Conservation (phyloP, 805 yeast species). For the Yarrowia hollandica region DNA sequence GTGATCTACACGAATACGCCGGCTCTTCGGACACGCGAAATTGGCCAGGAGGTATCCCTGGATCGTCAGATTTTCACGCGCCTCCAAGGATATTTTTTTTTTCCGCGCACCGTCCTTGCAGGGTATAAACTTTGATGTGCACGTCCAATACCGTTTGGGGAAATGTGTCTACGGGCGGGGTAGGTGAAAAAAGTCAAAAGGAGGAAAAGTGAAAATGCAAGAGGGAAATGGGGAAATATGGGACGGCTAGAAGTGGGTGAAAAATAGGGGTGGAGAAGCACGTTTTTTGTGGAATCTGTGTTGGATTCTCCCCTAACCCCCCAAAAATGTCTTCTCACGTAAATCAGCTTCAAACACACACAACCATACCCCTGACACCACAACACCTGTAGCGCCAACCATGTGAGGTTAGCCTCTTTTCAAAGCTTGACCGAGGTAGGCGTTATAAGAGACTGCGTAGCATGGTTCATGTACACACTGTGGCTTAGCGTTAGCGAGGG, state of each 20-base stretch:
- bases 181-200: background rate
- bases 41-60: background rate
- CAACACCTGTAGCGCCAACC: too few relatives aligned
- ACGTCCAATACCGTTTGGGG: slow-evolving; percentile 5
- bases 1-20: background rate
- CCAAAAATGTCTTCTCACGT: too few relatives aligned
- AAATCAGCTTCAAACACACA: too few relatives aligned
- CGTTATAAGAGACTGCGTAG: background rate
- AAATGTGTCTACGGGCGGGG: slow-evolving; percentile 20
- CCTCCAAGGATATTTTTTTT: background rate
- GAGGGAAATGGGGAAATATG: too few relatives aligned
- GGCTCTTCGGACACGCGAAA: too few relatives aligned
- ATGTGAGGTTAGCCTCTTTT: too few relatives aligned
- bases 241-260: too few relatives aligned
- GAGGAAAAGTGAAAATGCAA: background rate
- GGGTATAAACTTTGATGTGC: background rate
- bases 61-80: slow-evolving; percentile 23
- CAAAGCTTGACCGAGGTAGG: slow-evolving; percentile 22
- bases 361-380: slow-evolving; percentile 25
- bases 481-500: background rate
- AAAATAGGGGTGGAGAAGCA: too few relatives aligned
- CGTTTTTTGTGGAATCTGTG: too few relatives aligned
- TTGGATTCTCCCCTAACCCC: too few relatives aligned
- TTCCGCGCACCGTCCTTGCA: slow-evolving; percentile 4
- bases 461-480: background rate